Conservation (phyloP, 108 stramenopile genomes). For the Craspedostauros australis region DNA sequence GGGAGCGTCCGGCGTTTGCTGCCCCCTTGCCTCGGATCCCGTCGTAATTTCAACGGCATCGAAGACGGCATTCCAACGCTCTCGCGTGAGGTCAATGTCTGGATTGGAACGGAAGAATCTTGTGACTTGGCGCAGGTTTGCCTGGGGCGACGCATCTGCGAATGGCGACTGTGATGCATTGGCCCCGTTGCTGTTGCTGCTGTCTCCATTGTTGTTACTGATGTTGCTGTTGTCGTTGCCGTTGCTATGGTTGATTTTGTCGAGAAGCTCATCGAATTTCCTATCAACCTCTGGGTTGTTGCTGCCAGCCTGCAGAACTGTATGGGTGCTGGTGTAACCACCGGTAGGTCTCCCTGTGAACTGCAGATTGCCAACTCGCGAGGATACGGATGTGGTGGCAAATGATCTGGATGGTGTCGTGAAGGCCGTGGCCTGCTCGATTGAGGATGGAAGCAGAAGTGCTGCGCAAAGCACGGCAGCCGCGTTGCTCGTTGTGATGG, state of each 20-base stretch:
- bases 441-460: neutral
- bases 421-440: no score
- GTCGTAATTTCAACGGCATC: conserved; percentile 60
- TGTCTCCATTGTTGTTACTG: neutral
- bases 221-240: neutral
- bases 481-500: neutral
- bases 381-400: neutral
- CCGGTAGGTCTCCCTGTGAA: neutral
- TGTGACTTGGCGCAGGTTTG: conserved; percentile 11
- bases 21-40: conserved; percentile 52
- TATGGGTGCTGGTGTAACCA: neutral
- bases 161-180: neutral
- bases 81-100: conserved; percentile 17
- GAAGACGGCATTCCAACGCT: conserved; percentile 47
- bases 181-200: neutral
- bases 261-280: neutral
- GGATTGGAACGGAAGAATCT: conserved; percentile 7
- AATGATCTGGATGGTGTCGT: neutral
- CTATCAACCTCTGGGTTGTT: neutral
- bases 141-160: neutral
- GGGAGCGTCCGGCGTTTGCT: no score
- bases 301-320: neutral
- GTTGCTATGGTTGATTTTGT: neutral
- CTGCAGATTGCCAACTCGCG: neutral
- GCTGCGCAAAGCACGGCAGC: neutral